These are phyloP conservation scores for Venustampulla echinocandica DNA, from an alignment of 495 filamentous ascomycete species.

Conservation along the genomic window DNA sequence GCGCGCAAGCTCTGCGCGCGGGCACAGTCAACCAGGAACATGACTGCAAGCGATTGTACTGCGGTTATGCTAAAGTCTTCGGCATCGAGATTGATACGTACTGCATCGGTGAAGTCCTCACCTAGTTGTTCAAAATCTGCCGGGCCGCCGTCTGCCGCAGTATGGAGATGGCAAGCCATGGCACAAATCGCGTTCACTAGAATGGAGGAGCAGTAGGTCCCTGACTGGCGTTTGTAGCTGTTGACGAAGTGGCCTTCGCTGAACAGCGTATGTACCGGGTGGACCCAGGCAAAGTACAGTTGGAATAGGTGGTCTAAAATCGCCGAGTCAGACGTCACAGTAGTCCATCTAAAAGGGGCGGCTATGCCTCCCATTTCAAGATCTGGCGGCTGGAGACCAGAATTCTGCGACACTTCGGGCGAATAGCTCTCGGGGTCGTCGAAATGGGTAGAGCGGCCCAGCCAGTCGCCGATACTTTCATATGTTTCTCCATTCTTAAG, in stretches of 20 bases:
- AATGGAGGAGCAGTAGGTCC: constrained; percentile 26
- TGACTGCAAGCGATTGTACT: constrained; percentile 28
- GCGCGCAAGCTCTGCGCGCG: constrained; percentile 26
- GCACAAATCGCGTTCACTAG: constrained; percentile 35
- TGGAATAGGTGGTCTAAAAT: constrained; percentile 31
- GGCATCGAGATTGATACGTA: constrained; percentile 17
- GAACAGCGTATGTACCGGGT: constrained; percentile 36
- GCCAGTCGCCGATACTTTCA: constrained; percentile 29
- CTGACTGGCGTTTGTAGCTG: constrained; percentile 21
- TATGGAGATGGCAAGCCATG: constrained; percentile 32
- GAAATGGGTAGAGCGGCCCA: constrained; percentile 23
- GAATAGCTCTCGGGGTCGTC: constrained; percentile 16
- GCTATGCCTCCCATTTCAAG: constrained; percentile 19
- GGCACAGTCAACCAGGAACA: constrained; percentile 28
- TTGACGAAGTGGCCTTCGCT: constrained; percentile 29
- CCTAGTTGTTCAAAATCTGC: constrained; percentile 24
- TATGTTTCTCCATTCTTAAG: constrained; percentile 26
- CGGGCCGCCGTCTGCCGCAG: constrained; percentile 14
- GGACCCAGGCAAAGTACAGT: constrained; percentile 37
- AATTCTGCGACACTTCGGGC: constrained; percentile 16
- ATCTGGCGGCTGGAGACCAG: constrained; percentile 19
- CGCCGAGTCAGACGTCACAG: constrained; percentile 23
- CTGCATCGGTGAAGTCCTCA: constrained; percentile 28
- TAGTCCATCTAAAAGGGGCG: constrained; percentile 25
- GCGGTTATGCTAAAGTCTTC: constrained; percentile 22